Conservation (phyloP, 1,139 yeast genomes). For the Trichomonascaceae sp. region DNA sequence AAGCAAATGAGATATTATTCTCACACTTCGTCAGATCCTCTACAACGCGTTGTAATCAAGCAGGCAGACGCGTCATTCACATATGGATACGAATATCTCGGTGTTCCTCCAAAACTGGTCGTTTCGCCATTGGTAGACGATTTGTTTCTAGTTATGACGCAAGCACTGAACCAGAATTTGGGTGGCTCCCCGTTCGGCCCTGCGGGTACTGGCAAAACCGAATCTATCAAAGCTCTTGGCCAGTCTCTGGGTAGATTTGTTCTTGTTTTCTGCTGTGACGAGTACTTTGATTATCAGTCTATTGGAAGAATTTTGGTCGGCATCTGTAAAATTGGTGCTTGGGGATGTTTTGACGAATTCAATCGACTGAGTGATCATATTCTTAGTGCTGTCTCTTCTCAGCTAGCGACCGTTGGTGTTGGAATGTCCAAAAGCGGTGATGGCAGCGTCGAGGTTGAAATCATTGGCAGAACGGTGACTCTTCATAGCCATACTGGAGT, state of each 20-base stretch:
- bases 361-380: slow-evolving; percentile 69
- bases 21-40: slow-evolving; percentile 28
- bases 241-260: slow-evolving; percentile 76
- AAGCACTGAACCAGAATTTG: slow-evolving; percentile 61
- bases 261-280: slow-evolving; percentile 86
- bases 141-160: slow-evolving; percentile 64
- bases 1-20: slow-evolving; percentile 50
- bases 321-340: slow-evolving; percentile 78
- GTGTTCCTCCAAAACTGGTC: slow-evolving; percentile 68
- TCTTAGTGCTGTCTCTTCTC: slow-evolving; percentile 81
- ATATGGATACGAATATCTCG: slow-evolving; percentile 83
- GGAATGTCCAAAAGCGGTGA: slow-evolving; percentile 15
- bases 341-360: slow-evolving; percentile 97
- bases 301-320: slow-evolving; percentile 77
- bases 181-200: slow-evolving; percentile 98
- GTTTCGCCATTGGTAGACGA: slow-evolving; percentile 67
- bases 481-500: slow-evolving; percentile 54
- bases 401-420: slow-evolving; percentile 64
- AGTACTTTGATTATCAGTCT: slow-evolving; percentile 74
- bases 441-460: slow-evolving; percentile 32
- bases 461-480: slow-evolving; percentile 43
- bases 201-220: slow-evolving; percentile 97
- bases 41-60: slow-evolving; percentile 39
- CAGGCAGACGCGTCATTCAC: slow-evolving; percentile 49
- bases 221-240: slow-evolving; percentile 80